A percentile compares a stretch with the other conserved stretches of the same genome.
These are phyloP conservation scores for Ceratobasidium sp. DNA, from an alignment of 1,284 basidiomycete genomes.

Conservation along the genomic window DNA sequence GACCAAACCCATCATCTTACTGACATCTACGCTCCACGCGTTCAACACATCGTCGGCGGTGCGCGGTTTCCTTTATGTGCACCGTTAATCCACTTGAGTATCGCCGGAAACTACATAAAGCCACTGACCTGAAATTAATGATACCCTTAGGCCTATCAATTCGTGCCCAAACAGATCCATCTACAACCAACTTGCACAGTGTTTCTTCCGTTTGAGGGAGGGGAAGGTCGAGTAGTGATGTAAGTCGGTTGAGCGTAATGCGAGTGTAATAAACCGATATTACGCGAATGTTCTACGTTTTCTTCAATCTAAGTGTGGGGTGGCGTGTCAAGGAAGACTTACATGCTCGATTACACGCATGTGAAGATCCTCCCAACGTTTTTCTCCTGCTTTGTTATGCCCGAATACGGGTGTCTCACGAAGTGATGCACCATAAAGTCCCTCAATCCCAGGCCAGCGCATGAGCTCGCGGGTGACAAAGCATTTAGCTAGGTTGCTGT, in stretches of 20 bases:
- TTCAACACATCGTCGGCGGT: slow-evolving; percentile 92
- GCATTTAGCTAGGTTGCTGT: slow-evolving; percentile 95
- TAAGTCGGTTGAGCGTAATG: slow-evolving; percentile 84
- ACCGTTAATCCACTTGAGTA: neutral
- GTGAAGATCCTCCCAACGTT: slow-evolving; percentile 95
- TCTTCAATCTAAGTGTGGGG: slow-evolving; percentile 30
- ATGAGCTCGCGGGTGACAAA: slow-evolving; percentile 96
- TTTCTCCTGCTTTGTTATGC: slow-evolving; percentile 52
- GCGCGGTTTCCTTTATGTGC: slow-evolving; percentile 55
- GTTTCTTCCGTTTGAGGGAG: slow-evolving; percentile 84
- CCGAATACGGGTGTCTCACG: slow-evolving; percentile 84
- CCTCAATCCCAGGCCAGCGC: slow-evolving; percentile 97
- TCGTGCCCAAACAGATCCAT: slow-evolving; percentile 90
- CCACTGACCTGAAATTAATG: slow-evolving; percentile 72
- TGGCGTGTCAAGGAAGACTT: slow-evolving; percentile 49
- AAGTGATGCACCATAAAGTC: slow-evolving; percentile 85
- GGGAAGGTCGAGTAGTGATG: slow-evolving; percentile 86
- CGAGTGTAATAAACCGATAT: slow-evolving; percentile 94
- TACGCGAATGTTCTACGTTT: slow-evolving; percentile 88
- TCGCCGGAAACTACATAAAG: neutral
- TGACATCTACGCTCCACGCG: slow-evolving; percentile 95
- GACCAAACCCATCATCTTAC: slow-evolving; percentile 79
- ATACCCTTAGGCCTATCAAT: slow-evolving; percentile 92
- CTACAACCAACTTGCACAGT: slow-evolving; percentile 87
- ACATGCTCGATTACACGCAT: slow-evolving; percentile 97